Conservation (phyloP, 1,284 basidiomycete species). For the Rhodotorula sp. region DNA sequence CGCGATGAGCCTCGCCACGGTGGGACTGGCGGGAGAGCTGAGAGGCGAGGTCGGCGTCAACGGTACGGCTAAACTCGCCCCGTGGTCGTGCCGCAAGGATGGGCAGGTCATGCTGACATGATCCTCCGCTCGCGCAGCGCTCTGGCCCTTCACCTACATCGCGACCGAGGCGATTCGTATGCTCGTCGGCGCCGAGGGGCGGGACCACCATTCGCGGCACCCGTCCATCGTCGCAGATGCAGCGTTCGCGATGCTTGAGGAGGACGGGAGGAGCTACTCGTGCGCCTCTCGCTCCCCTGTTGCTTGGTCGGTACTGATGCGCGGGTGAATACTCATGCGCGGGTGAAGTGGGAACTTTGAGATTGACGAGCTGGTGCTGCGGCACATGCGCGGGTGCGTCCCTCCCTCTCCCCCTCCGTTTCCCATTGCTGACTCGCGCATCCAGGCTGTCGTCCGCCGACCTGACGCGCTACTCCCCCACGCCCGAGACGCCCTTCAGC, state of each 20-base stretch:
- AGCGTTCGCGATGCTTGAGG: slow-evolving; percentile 45
- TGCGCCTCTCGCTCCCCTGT: neutral
- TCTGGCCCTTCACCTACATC: slow-evolving; percentile 32
- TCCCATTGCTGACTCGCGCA: neutral
- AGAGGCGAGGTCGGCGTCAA: slow-evolving; percentile 46
- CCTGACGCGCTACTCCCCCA: slow-evolving; percentile 36
- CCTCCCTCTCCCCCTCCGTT: neutral
- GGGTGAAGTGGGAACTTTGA: slow-evolving; percentile 42
- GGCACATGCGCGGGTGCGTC: slow-evolving; percentile 36
- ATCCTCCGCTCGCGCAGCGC: neutral
- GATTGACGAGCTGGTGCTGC: slow-evolving; percentile 49
- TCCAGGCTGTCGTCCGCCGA: slow-evolving; percentile 37
- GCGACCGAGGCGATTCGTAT: slow-evolving; percentile 28
- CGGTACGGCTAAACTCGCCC: too few relatives aligned
- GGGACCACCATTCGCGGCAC: slow-evolving; percentile 38
- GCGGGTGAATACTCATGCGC: too few relatives aligned
- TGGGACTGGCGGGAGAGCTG: slow-evolving; percentile 47
- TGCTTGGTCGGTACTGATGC: neutral
- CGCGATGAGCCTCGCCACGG: slow-evolving; percentile 48
- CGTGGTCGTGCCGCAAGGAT: too few relatives aligned
- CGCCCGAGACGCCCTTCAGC: slow-evolving; percentile 32
- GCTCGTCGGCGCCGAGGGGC: slow-evolving; percentile 41
- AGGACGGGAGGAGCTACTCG: slow-evolving; percentile 38
- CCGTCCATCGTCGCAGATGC: slow-evolving; percentile 49
- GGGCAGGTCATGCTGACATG: neutral